Conservation (phyloP, 2,329 filamentous ascomycete species). For the Pestalotiopsis sp. region DNA sequence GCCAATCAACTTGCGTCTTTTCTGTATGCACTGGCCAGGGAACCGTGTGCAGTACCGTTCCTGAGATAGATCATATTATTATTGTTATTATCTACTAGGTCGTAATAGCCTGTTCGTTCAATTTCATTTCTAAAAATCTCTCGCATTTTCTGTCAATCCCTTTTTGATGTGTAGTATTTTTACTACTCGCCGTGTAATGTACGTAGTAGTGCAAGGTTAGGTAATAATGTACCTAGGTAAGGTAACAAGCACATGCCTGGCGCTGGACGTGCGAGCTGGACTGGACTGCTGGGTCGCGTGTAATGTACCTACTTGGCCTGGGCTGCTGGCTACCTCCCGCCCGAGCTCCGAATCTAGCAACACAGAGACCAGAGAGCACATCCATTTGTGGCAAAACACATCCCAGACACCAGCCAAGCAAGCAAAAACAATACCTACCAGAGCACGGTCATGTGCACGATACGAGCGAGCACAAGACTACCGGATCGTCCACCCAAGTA, state of each 20-base stretch:
- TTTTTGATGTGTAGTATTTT: background rate
- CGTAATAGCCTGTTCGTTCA: background rate
- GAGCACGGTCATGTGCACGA: background rate
- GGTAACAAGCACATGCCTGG: too few relatives aligned
- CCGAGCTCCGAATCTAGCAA: background rate
- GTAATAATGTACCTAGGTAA: too few relatives aligned
- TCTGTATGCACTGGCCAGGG: background rate
- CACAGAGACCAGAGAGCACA: background rate
- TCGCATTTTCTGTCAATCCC: background rate
- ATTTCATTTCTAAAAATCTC: background rate
- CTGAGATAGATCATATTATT: background rate
- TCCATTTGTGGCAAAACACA: background rate
- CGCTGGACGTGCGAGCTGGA: too few relatives aligned
- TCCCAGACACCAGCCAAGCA: background rate
- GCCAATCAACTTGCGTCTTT: conserved; percentile 9
- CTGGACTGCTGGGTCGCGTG: too few relatives aligned
- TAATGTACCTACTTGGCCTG: background rate
- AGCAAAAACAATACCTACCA: background rate
- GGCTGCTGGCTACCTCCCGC: background rate
- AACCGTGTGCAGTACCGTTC: background rate
- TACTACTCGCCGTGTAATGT: too few relatives aligned
- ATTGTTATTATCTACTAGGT: background rate
- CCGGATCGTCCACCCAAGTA: background rate
- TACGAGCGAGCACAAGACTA: background rate
- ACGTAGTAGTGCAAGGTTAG: too few relatives aligned